Base-by-base conservation (phyloP, 2,329 filamentous ascomycete species). In the Didymella pinodella region DNA sequence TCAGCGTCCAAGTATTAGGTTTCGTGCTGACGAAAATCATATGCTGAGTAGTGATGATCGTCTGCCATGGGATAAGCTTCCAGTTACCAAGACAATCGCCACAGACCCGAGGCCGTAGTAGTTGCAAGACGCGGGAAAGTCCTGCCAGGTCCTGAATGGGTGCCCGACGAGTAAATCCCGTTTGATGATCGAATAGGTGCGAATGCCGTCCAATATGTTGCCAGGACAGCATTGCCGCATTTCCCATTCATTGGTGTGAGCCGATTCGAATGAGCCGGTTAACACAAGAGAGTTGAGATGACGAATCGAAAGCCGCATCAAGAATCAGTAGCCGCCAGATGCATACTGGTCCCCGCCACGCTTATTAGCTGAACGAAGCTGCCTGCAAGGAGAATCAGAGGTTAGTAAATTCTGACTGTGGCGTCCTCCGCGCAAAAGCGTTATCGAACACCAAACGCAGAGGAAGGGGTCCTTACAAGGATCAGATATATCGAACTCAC, bases 401-500 rank as follows among this genome's bases (percentile, higher is more conserved):
- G 73, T 82, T 79, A 82, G 80, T 78, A 77, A 76, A 74, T 71
- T 79, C 75, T 78, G 73, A 69, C 80, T 83, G 82, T 84, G 67
- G 66, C 69, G 71, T 69, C 90, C 87, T 83, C 80, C 82, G 84
- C 85, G 88, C 86, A 86, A 85, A 60, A 91, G 88, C 88, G 86
- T 88, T 86, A 84, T 85, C 77, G 84, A 87, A 89, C 87, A 91
- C 87, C 86, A 90, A 88, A 91, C 89, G 88, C 88, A 89, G 88
- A 90, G 88, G 89, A 89, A 88, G 85, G 86, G 85, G 88, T 90
- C 90, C 91, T 94, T 93, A 92, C 90, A 89, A 91, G 87, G 88
- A 90, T 89, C 86, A 83, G 79, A 82, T 83, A 83, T 84, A 81
- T 83, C 85, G 86, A 84, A 96, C 93, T 97, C 91, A 97, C 93